Conservation (phyloP, 1,139 yeast species). For the Geotrichum fermentans region DNA sequence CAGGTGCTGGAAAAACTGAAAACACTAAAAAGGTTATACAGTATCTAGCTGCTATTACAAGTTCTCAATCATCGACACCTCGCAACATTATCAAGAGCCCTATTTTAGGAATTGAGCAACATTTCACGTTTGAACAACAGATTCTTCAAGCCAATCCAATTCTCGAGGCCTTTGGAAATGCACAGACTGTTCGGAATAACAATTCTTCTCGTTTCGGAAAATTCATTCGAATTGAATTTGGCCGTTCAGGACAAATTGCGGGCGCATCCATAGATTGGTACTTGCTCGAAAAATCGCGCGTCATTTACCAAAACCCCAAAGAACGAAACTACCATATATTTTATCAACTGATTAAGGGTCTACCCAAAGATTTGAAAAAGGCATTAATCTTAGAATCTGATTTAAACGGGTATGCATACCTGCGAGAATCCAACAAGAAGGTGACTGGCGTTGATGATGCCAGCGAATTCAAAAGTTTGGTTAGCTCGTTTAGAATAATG, state of each 20-base stretch:
- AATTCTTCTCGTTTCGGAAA: constrained; percentile 97
- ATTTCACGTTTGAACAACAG: constrained; percentile 62
- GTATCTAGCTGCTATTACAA: constrained; percentile 74
- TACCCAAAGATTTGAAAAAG: constrained; percentile 47
- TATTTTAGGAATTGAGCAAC: constrained; percentile 17
- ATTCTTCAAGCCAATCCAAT: constrained; percentile 94
- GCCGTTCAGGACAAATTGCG: constrained; percentile 56
- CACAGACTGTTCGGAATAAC: constrained; percentile 90
- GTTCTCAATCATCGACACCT: constrained; percentile 21
- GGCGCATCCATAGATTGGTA: constrained; percentile 97
- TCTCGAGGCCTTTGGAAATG: constrained; percentile 93
- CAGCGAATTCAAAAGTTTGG: constrained; percentile 56
- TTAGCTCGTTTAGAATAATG: constrained; percentile 66
- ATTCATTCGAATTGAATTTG: constrained; percentile 82
- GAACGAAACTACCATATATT: constrained; percentile 93
- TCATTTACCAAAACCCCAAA: constrained; percentile 64
- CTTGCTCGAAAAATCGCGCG: constrained; percentile 86
- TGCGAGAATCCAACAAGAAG: constrained; percentile 50
- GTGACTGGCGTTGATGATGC: constrained; percentile 73
- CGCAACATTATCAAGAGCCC: constrained; percentile 8
- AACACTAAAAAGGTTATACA: constrained; percentile 95
- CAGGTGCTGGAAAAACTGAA: constrained; percentile 98
- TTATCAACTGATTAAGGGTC: constrained; percentile 77
- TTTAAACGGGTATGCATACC: constrained; percentile 50
- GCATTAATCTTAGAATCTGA: constrained; percentile 48